Conservation (phyloP, 2,329 filamentous ascomycete species). For the Paraphoma chrysanthemicola region DNA sequence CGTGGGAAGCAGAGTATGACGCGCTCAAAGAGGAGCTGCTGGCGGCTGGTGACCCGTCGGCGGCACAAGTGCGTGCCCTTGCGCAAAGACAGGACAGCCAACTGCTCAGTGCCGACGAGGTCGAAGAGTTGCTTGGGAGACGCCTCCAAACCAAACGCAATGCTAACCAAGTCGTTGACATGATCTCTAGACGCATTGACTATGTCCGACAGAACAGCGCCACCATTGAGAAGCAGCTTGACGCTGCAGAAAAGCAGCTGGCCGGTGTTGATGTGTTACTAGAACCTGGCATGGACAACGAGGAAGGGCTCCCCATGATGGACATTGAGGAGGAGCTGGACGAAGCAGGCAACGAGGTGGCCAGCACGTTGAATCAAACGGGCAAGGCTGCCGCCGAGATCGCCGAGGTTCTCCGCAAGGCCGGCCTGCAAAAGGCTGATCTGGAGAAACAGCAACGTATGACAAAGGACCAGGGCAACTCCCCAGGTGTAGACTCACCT, state of each 20-base stretch:
- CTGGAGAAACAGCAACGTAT: conserved; percentile 18
- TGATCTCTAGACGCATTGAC: conserved; percentile 79
- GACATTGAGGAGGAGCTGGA: conserved; percentile 94
- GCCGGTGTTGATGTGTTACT: conserved; percentile 63
- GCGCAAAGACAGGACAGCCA: conserved; percentile 68
- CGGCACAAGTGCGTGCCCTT: conserved; percentile 50
- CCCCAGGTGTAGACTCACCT: too few relatives aligned
- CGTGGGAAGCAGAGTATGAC: conserved; percentile 92
- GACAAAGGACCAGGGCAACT: not conserved
- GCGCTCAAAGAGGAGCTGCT: conserved; percentile 82
- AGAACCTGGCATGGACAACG: conserved; percentile 68
- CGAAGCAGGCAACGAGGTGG: conserved; percentile 85
- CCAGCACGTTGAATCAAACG: conserved; percentile 59
- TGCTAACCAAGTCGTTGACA: conserved; percentile 68
- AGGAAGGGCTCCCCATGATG: conserved; percentile 77
- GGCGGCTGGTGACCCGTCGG: conserved; percentile 36
- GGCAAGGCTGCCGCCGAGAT: conserved; percentile 72
- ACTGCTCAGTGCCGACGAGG: conserved; percentile 68
- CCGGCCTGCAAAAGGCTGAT: conserved; percentile 62
- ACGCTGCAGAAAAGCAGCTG: conserved; percentile 72
- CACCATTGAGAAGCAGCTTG: conserved; percentile 76
- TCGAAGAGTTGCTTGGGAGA: conserved; percentile 61
- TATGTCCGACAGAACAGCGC: conserved; percentile 85
- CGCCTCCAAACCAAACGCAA: conserved; percentile 56
- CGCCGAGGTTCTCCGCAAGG: conserved; percentile 75